A percentile compares a stretch with the other conserved stretches of the same genome.
phyloP scores from a whole-genome alignment of 148 eudicot species.

The Vaccinium corymbosum region DNA sequence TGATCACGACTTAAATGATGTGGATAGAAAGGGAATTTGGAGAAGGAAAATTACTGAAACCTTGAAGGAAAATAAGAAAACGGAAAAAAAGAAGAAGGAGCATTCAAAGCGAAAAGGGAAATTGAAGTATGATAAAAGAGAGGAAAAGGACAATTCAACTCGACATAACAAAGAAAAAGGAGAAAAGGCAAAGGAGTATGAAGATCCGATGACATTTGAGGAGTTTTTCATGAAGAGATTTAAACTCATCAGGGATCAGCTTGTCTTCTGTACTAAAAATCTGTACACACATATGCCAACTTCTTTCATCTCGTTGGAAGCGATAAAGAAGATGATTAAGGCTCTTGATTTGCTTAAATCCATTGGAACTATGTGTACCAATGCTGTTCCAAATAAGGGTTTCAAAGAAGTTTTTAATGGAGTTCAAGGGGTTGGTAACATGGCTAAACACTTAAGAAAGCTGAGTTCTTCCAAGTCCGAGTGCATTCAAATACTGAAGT shows the following conservation, averaged over 20 bases:
- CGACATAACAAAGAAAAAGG: neutral
- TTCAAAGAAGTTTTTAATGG: constrained; percentile 14
- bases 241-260: constrained; percentile 11
- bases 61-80: constrained; percentile 18
- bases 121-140: neutral
- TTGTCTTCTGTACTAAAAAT: constrained; percentile 26
- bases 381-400: neutral
- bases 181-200: neutral
- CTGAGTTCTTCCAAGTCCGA: neutral
- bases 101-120: neutral
- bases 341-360: constrained; percentile 26
- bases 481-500: constrained; percentile 25
- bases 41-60: constrained; percentile 18
- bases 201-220: constrained; percentile 27
- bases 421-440: neutral
- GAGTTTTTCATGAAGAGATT: constrained; percentile 34
- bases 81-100: neutral
- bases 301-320: constrained; percentile 22
- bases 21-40: no score
- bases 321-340: constrained; percentile 31
- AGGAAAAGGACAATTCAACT: neutral
- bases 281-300: constrained; percentile 59
- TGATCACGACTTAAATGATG: no score
- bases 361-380: constrained; percentile 8
- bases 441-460: no score